These are phyloP conservation scores for Crithidia acanthocephali DNA, from an alignment of 208 protist genomes.

Conservation along the genomic window DNA sequence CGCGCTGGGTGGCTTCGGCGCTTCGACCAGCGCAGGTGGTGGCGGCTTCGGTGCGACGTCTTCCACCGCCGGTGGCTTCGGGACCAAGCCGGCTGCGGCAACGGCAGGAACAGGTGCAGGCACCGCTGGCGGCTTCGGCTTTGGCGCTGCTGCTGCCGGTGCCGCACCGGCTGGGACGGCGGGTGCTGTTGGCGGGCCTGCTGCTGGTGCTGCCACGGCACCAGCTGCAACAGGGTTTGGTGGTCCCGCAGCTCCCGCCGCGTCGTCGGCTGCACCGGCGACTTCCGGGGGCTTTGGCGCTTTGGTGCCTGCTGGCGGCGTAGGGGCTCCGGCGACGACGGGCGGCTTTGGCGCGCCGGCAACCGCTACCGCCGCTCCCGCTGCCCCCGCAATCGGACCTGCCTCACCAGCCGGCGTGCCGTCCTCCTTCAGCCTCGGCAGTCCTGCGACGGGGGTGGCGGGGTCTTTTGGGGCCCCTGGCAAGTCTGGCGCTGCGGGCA, in stretches of 20 bases:
- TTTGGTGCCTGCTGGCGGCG: too few species aligned
- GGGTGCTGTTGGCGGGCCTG: conserved; percentile 2
- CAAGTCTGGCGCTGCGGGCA: conserved; percentile 13
- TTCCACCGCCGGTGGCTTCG: conserved; percentile 15
- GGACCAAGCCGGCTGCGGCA: conserved; percentile 6
- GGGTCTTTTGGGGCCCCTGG: conserved; percentile 28
- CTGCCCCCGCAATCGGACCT: conserved; percentile 25
- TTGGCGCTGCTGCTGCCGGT: neutral
- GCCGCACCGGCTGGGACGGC: neutral
- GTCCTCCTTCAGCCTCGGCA: conserved; percentile 21
- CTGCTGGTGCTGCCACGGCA: conserved; percentile 11
- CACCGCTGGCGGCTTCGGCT: conserved; percentile 4
- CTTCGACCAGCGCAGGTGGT: too few species aligned
- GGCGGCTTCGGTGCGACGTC: neutral
- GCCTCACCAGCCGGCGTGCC: conserved; percentile 18
- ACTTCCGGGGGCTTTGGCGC: conserved; percentile 14
- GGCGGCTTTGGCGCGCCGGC: conserved; percentile 21
- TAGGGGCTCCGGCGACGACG: conserved; percentile 11
- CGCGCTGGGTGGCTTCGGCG: neutral
- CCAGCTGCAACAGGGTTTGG: conserved; percentile 30
- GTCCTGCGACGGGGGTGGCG: neutral
- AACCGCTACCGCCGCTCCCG: conserved; percentile 9
- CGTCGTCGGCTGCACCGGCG: conserved; percentile 5
- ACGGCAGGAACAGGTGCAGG: conserved; percentile 25
- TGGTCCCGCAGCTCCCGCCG: conserved; percentile 1